Percentiles rank a stretch among this genome's conserved stretches.
Evolutionary conservation across 257 asterid genomes (phyloP).

Genomic region (Solanum lycopersicoides): DNA sequence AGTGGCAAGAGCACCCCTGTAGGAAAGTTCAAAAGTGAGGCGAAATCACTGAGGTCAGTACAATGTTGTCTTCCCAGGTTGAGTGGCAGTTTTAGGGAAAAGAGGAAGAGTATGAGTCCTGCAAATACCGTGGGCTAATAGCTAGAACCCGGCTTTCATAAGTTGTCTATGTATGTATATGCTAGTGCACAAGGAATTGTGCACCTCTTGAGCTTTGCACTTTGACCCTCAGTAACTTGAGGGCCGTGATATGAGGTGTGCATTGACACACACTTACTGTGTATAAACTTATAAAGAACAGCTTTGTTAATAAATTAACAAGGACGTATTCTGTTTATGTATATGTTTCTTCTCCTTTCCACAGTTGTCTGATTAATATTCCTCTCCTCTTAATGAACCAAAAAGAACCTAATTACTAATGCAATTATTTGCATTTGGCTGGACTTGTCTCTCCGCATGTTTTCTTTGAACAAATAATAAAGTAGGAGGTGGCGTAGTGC

Average conservation of each 20-base stretch:
- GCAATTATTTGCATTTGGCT: not conserved
- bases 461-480: not conserved
- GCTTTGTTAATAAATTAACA: not conserved
- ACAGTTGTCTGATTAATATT: not conserved
- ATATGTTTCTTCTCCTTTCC: not conserved
- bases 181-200: not conserved
- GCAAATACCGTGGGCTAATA: constrained; percentile 4
- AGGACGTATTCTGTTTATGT: not conserved
- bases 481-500: not conserved
- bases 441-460: not conserved
- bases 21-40: not conserved
- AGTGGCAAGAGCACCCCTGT: constrained; percentile 28
- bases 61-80: constrained; percentile 64
- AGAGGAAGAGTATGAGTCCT: constrained; percentile 32
- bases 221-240: not conserved
- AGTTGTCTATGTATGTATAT: constrained; percentile 14
- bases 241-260: not conserved
- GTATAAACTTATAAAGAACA: not conserved
- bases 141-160: not conserved
- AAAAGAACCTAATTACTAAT: not conserved
- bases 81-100: constrained; percentile 40
- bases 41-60: constrained; percentile 16
- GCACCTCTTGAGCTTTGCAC: not conserved
- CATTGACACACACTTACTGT: not conserved
- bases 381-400: not conserved